Percentiles rank a stretch among this genome's conserved stretches.
These are phyloP conservation scores for Talaromyces piceae DNA, from an alignment of 2,329 filamentous ascomycete species.

Conservation along the genomic window DNA sequence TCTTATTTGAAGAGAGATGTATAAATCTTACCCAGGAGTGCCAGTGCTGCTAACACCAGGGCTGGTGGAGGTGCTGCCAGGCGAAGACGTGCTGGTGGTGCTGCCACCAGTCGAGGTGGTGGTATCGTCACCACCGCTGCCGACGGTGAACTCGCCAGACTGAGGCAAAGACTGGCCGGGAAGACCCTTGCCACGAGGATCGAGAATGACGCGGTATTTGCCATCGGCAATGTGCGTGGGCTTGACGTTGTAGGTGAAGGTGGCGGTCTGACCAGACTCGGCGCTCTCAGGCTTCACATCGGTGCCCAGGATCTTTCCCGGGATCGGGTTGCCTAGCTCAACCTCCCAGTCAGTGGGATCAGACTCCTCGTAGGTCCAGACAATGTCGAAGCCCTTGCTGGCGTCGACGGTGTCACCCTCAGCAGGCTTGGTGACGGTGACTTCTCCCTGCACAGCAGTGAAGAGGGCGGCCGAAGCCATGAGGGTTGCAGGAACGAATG, in stretches of 20 bases:
- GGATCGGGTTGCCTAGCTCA: slow-evolving; percentile 5
- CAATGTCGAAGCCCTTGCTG: slow-evolving; percentile 8
- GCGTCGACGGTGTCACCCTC: slow-evolving; percentile 7
- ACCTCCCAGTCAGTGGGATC: slow-evolving; percentile 10
- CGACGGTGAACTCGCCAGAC: slow-evolving; percentile 8
- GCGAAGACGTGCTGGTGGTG: neutral
- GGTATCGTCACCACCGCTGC: neutral
- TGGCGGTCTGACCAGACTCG: neutral
- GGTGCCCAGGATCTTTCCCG: slow-evolving; percentile 6
- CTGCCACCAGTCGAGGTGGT: neutral
- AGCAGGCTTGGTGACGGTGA: slow-evolving; percentile 7
- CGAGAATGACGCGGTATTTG: slow-evolving; percentile 5
- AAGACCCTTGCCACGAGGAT: slow-evolving; percentile 4
- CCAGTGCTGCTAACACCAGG: neutral
- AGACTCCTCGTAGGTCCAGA: slow-evolving; percentile 11
- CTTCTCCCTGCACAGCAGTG: slow-evolving; percentile 10
- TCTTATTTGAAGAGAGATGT: neutral
- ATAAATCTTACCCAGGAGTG: neutral
- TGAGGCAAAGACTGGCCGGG: slow-evolving; percentile 1
- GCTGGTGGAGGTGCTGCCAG: neutral
- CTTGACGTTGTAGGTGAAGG: slow-evolving; percentile 7
- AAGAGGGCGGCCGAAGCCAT: slow-evolving; percentile 9
- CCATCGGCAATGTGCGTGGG: slow-evolving; percentile 6
- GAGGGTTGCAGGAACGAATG: slow-evolving; percentile 7
- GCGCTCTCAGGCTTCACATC: slow-evolving; percentile 4